phyloP scores from a whole-genome alignment of 805 yeast genomes.

The Wickerhamomyces canadensis region DNA sequence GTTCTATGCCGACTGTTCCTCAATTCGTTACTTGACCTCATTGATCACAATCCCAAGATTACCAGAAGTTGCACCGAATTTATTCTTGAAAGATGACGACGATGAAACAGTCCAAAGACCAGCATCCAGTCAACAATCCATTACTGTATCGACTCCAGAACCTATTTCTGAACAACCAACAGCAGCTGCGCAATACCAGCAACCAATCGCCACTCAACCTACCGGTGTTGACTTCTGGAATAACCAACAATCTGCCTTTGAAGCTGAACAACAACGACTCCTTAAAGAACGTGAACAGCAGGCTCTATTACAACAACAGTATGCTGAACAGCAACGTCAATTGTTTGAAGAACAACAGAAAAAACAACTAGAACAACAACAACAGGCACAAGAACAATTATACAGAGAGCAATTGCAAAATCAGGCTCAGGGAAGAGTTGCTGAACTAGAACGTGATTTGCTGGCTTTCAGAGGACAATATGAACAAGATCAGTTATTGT shows the following conservation, averaged over 20 bases:
- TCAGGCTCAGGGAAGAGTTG: constrained; percentile 72
- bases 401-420: constrained; percentile 62
- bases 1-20: constrained; percentile 86
- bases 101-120: constrained; percentile 17
- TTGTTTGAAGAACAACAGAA: constrained; percentile 70
- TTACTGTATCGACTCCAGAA: constrained; percentile 25
- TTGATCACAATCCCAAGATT: constrained; percentile 69
- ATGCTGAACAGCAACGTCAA: constrained; percentile 62
- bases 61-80: constrained; percentile 32
- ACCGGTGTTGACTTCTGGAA: constrained; percentile 45
- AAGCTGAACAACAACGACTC: constrained; percentile 54
- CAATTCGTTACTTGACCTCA: constrained; percentile 74
- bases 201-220: constrained; percentile 44
- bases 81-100: constrained; percentile 23
- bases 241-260: constrained; percentile 46
- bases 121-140: constrained; percentile 17
- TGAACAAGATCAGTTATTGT: constrained; percentile 76
- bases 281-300: constrained; percentile 62
- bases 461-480: constrained; percentile 71
- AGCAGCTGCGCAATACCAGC: constrained; percentile 29
- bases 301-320: constrained; percentile 59
- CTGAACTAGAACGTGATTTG: constrained; percentile 78
- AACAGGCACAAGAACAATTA: constrained; percentile 64
- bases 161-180: constrained; percentile 44
- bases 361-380: constrained; percentile 62